Base-by-base conservation (phyloP, 2,329 filamentous ascomycete species). In the Ophiosphaerella narmari region DNA sequence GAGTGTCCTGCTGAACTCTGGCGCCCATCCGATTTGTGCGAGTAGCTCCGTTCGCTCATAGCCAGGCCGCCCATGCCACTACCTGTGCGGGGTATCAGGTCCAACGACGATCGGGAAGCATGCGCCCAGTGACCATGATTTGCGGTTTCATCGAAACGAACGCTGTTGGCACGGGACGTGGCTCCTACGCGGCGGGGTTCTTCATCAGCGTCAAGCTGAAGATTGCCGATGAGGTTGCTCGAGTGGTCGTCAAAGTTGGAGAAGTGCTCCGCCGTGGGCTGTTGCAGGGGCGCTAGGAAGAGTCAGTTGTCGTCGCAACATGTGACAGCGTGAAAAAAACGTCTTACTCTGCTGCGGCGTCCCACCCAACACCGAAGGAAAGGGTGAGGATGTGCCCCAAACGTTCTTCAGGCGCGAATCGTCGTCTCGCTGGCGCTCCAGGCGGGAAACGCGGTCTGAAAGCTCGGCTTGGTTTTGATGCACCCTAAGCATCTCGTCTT, bases 71-170 rank as follows among this genome's bases (percentile, higher is more conserved):
- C 87, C 64, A 97, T 80, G 32, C 90, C 88, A 71, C 91, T 95
- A 21, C 86, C 84, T 18, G 90, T 91, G 43, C 93, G 79, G 23
- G 89, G 88, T 35, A 86, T 85, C 60, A 96, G 88, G 48, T 97
- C 94, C 39, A 89, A 85, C 11, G 90, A 93, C 48, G 91, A 88
- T 38, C 93, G 86, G 51, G 88, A 89, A 57, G 85, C 86, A 66
- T 96, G 90, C 33, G 87, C 87, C 84, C 94, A 95, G 71, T 91
- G 91, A 40, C 90, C 89, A 63, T 96, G 91, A 62, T 96, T 86
- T 12, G 93, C 92, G 67, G 91, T 96, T 71, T 97, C 93, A 68
- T 97, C 94, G 66, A 99, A 99, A 33, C 94, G 89, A 61, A 99
- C 94, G 68, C 94, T 97, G 71, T 97, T 97, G 40, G 94, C 93